Evolutionary conservation across 345 rosid species (phyloP), one percentile per base, ranked within the genome.

Genomic region (Dipteronia sinensis): DNA sequence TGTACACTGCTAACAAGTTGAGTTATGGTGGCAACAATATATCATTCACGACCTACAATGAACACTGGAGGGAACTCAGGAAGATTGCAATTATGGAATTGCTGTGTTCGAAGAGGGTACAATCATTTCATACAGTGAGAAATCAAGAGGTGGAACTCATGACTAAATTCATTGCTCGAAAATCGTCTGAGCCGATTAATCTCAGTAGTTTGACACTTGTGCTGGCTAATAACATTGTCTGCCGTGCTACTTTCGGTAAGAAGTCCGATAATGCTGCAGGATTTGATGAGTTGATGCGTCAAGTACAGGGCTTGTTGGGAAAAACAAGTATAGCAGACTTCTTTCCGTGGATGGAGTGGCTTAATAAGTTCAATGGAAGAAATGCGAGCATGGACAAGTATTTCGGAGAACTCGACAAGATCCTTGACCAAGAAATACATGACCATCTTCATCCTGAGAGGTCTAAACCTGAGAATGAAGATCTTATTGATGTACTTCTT

Each of bases 341-440:
- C 67, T 81, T 88, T 53, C 88, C 89, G 1, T 76, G 80, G 62
- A 55, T 88, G 87, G 44, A 67, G 4, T 88, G 87, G 88, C 6
- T 85, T n/a, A 75, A 81, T 31, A 83, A 70, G 75, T 78, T 86
- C 22, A 88, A 78, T 67, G 88, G 89, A 13, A 1, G 76, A 0
- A 75, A 80, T 44, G 67, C 75, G 1, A 80, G 81, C 67, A 6
- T 80, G 0, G 79, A 85, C 9, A 78, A 75, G 74, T 74, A 4
- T 65, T 83, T 83, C 27, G 19, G 29, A 49, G 84, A 85, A 56
- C 69, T 86, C 11, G 88, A 86, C 62, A 17, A n/a, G 22, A n/a
- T 88, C 3, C 79, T 63, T 16, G 81, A 85, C 3, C 61, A 80
- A 47, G 73, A 76, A 25, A 78, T 88, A 53, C 56, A 58, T 71